phyloP scores from a whole-genome alignment of 768 basidiomycete species.

The Leccinellum albellum region DNA sequence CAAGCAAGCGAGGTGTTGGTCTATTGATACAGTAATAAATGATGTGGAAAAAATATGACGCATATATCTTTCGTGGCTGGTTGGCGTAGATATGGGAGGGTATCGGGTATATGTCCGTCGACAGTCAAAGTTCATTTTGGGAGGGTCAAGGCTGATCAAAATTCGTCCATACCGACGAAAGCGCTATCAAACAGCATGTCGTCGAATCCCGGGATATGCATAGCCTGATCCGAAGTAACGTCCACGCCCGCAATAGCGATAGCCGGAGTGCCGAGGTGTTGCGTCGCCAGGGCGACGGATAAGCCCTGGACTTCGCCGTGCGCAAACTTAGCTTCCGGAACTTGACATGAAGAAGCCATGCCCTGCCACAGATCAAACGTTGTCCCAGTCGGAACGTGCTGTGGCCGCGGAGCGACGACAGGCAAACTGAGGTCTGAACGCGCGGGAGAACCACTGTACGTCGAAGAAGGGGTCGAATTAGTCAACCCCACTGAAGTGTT shows the following conservation, averaged over 20 bases:
- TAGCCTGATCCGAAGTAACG: neutral
- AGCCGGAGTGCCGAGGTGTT: neutral
- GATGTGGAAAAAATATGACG: neutral
- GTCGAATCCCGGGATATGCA: slow-evolving; percentile 11
- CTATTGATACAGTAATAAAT: slow-evolving; percentile 5
- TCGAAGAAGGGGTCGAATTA: slow-evolving; percentile 37
- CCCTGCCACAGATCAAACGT: slow-evolving; percentile 24
- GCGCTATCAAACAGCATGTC: slow-evolving; percentile 13
- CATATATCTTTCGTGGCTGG: neutral
- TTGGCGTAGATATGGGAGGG: neutral
- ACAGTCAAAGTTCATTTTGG: neutral
- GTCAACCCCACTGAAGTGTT: slow-evolving; percentile 13
- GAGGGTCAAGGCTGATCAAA: neutral
- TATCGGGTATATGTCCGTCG: neutral
- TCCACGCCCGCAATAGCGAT: slow-evolving; percentile 11
- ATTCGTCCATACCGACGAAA: slow-evolving; percentile 9
- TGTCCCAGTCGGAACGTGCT: slow-evolving; percentile 3
- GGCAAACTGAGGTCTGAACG: slow-evolving; percentile 29
- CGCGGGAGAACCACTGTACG: slow-evolving; percentile 42
- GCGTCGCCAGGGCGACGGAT: neutral
- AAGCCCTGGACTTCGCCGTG: neutral
- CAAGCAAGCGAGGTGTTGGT: neutral
- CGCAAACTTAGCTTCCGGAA: neutral
- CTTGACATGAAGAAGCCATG: neutral
- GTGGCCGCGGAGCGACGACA: slow-evolving; percentile 27